Evolutionary conservation across 176 grass and related monocot species (phyloP), one percentile per base, ranked within the genome.

Genomic region (Carex parvula): DNA sequence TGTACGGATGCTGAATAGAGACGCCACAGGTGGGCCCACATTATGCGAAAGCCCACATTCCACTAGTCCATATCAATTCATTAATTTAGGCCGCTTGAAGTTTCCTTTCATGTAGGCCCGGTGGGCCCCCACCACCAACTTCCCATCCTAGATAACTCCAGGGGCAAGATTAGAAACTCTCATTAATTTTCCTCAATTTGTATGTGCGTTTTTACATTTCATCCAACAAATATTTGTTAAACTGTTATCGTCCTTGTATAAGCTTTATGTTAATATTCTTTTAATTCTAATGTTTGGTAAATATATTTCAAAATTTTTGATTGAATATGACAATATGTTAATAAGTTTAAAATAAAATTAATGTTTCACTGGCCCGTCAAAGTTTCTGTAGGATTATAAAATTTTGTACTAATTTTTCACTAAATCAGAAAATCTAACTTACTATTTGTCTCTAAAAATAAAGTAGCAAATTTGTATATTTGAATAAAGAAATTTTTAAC

Each of bases 21-120:
- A 83, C 80, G 80, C 80, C 61, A 83, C 42, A 9, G 48, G 41
- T 68, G 80, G 80, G 62, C 80, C 80, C 80, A 83, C 80, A 68
- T 29, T 14, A 54, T 52, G 46, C 18, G 3, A 52, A 83, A 63
- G 70, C 66, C 84, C 70, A 79, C 10, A 79, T 54, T 85, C 70
- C 54, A 79, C 59, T 30, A 20, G 55, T 64, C 44, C 57, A 53
- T 60, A 79, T 73, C 20, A 15, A 29, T 76, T 54, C 73, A 78
- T 78, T 78, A 57, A 42, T 70, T 56, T 32, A 78, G 73, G 73
- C 52, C 52, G 73, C 50, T 78, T 55, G 50, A 56, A 78, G 15
- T 78, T 56, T 78, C 50, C 50, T 78, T 78, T 78, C 71, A 33
- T 20, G 73, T 78, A 78, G 73, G 73, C 73, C 73, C 73, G 33